These are phyloP conservation scores for Rhizoctonia solani DNA, from an alignment of 1,284 basidiomycete genomes.

Conservation along the genomic window DNA sequence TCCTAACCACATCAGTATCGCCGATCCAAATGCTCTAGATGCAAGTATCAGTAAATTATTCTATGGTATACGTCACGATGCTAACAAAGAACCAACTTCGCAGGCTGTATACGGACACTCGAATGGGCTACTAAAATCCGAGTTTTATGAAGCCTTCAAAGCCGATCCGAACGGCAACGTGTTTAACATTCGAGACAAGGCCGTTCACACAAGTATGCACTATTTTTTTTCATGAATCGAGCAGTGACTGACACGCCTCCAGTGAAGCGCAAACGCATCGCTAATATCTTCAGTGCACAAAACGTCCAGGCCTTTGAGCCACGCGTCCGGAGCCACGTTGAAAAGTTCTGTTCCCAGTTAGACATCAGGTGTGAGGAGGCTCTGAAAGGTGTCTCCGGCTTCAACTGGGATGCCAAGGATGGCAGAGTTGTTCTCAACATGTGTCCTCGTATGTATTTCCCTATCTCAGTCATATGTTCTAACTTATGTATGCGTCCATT, in stretches of 20 bases:
- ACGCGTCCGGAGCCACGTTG: neutral
- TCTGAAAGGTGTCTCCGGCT: conserved; percentile 47
- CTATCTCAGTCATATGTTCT: neutral
- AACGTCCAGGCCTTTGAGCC: neutral
- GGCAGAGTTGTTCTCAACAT: neutral
- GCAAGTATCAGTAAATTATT: conserved; percentile 43
- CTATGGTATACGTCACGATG: conserved; percentile 24
- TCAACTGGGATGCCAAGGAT: conserved; percentile 32
- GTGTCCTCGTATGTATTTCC: conserved; percentile 4
- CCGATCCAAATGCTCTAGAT: no score
- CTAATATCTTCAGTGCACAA: neutral
- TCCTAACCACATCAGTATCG: conserved; percentile 84
- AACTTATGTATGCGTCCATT: neutral
- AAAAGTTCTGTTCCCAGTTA: neutral
- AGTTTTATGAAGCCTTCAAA: neutral
- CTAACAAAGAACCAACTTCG: no score
- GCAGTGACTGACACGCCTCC: conserved; percentile 39
- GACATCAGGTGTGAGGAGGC: neutral
- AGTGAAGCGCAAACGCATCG: neutral
- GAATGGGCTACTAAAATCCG: neutral
- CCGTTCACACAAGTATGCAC: neutral
- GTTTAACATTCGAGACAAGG: neutral
- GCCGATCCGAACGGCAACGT: neutral
- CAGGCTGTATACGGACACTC: neutral
- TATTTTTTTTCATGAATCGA: neutral